Conservation (phyloP, 108 stramenopile species). For the Stephanodiscus triporus region DNA sequence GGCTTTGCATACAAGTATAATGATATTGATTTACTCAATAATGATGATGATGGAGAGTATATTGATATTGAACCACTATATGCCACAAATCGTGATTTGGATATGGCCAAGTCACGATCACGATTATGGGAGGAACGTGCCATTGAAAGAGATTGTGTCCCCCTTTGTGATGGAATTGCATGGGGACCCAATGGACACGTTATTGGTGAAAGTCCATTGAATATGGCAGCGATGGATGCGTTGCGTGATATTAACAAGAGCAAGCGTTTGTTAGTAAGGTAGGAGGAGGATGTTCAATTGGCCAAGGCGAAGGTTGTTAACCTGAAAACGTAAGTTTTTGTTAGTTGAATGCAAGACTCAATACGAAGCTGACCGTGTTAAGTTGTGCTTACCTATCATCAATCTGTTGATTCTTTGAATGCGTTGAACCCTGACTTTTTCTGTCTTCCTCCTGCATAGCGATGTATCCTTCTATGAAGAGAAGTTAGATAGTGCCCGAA, state of each 20-base stretch:
- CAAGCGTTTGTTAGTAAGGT: slow-evolving; percentile 48
- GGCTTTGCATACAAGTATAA: slow-evolving; percentile 71
- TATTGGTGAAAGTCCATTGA: slow-evolving; percentile 63
- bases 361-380: background rate
- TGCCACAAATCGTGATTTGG: slow-evolving; percentile 35
- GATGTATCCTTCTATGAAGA: slow-evolving; percentile 48
- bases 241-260: slow-evolving; percentile 66
- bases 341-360: background rate
- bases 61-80: slow-evolving; percentile 22
- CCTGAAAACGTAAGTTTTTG: slow-evolving; percentile 59
- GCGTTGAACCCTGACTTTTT: too few relatives aligned
- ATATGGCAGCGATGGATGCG: slow-evolving; percentile 72
- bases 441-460: slow-evolving; percentile 17
- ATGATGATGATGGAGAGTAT: slow-evolving; percentile 50
- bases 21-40: slow-evolving; percentile 28
- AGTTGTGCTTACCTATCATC: background rate
- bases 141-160: slow-evolving; percentile 75
- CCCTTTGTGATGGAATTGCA: slow-evolving; percentile 53
- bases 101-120: slow-evolving; percentile 26
- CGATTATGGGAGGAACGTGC: slow-evolving; percentile 78
- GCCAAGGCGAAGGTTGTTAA: slow-evolving; percentile 67
- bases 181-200: slow-evolving; percentile 81
- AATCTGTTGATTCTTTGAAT: too few relatives aligned
- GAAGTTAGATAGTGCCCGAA: slow-evolving; percentile 27
- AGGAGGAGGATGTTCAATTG: slow-evolving; percentile 53